These are phyloP conservation scores for Gastroboletus turbinatus DNA, from an alignment of 1,284 basidiomycete species.

Conservation along the genomic window DNA sequence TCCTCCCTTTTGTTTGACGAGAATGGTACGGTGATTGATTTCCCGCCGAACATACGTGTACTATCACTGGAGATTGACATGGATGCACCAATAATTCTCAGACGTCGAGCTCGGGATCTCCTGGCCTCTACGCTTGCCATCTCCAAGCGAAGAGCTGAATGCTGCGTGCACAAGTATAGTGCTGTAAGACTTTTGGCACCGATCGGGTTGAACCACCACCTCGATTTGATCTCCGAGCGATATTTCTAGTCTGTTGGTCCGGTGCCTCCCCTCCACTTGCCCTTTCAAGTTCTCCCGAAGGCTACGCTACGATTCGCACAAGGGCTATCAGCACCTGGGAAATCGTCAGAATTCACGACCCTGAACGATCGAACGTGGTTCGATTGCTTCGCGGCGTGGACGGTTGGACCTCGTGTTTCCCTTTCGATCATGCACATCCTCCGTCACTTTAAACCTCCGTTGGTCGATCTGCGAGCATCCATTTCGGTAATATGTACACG, in stretches of 20 bases:
- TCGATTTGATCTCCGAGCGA: background rate
- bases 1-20: background rate
- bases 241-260: background rate
- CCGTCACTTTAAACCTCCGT: background rate
- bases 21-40: background rate
- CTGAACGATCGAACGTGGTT: background rate
- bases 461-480: background rate
- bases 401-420: background rate
- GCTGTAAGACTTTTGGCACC: no score
- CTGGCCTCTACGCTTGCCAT: background rate
- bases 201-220: background rate
- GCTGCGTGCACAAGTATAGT: background rate
- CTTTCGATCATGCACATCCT: background rate
- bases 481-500: background rate
- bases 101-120: background rate
- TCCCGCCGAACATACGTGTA: background rate
- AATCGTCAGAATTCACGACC: conserved; percentile 4
- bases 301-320: conserved; percentile 1
- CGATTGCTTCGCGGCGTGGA: background rate
- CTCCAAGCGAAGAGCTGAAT: background rate
- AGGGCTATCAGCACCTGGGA: background rate
- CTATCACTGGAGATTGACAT: no score
- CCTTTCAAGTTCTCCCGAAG: background rate
- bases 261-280: no score
- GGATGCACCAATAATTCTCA: background rate